Evolutionary conservation across 805 yeast species (phyloP).

Genomic region (Clavispora fructus): DNA sequence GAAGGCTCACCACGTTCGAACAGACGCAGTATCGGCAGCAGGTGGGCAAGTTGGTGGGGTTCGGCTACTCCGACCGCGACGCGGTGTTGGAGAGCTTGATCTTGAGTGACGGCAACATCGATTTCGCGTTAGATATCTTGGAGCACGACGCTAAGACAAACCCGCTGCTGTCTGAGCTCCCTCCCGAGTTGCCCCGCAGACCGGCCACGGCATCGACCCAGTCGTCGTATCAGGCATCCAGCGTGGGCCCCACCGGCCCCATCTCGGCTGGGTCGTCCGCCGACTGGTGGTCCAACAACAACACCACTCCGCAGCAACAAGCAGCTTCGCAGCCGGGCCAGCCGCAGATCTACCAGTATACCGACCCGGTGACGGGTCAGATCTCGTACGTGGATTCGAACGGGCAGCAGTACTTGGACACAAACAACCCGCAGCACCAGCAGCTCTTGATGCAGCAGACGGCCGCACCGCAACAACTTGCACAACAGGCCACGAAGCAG

Average conservation of each 20-base stretch:
- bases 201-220: conserved; percentile 15
- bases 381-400: conserved; percentile 61
- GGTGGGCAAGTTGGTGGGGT: conserved; percentile 36
- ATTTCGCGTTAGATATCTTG: conserved; percentile 54
- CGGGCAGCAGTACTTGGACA: conserved; percentile 47
- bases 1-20: conserved; percentile 52
- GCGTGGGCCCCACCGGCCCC: conserved; percentile 7
- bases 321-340: conserved; percentile 7
- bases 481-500: conserved; percentile 36
- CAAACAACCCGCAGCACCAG: conserved; percentile 23
- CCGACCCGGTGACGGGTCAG: conserved; percentile 68
- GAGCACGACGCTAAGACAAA: conserved; percentile 33
- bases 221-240: background rate
- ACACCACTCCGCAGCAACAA: background rate
- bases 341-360: conserved; percentile 58
- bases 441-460: conserved; percentile 30
- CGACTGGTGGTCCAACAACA: conserved; percentile 30
- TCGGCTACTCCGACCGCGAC: conserved; percentile 57
- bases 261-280: conserved; percentile 18
- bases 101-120: conserved; percentile 54
- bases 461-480: conserved; percentile 11
- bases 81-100: conserved; percentile 59
- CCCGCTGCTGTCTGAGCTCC: conserved; percentile 34
- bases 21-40: conserved; percentile 46
- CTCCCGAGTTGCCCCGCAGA: conserved; percentile 45